phyloP scores from a whole-genome alignment of 345 rosid genomes.

The Euclidium syriacum region DNA sequence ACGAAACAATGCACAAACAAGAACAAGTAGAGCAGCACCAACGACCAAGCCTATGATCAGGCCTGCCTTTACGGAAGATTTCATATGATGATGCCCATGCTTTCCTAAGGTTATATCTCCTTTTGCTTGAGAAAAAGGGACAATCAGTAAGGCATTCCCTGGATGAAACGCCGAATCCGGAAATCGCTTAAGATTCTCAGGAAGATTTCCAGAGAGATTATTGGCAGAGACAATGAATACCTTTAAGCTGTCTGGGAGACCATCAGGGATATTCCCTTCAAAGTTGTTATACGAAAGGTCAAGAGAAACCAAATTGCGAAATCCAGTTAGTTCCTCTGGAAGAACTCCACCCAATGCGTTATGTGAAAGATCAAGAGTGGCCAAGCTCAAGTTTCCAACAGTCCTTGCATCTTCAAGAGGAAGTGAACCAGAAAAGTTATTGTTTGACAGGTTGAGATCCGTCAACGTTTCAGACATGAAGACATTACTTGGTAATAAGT shows the following conservation, averaged over 20 bases:
- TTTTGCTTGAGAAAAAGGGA: constrained; percentile 34
- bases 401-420: constrained; percentile 45
- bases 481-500: constrained; percentile 51
- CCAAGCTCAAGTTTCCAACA: constrained; percentile 47
- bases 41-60: constrained; percentile 61
- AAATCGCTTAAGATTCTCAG: constrained; percentile 56
- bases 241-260: constrained; percentile 54
- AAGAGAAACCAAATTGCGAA: constrained; percentile 48
- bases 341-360: constrained; percentile 60
- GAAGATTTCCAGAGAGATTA: constrained; percentile 74
- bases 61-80: constrained; percentile 41
- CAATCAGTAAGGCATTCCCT: constrained; percentile 57
- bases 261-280: constrained; percentile 61
- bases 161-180: constrained; percentile 86
- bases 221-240: constrained; percentile 61
- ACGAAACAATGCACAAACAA: constrained; percentile 39
- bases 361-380: constrained; percentile 58
- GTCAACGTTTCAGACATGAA: constrained; percentile 55
- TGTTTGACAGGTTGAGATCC: constrained; percentile 60
- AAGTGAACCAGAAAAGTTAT: constrained; percentile 66
- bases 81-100: constrained; percentile 35
- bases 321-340: constrained; percentile 39
- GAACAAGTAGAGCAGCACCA: constrained; percentile 37
- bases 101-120: constrained; percentile 27
- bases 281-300: constrained; percentile 65